Percentiles rank a stretch among this genome's conserved stretches.
Evolutionary conservation across 2,329 filamentous ascomycete genomes (phyloP).

Genomic region (Calonectria pseudoreteaudii): DNA sequence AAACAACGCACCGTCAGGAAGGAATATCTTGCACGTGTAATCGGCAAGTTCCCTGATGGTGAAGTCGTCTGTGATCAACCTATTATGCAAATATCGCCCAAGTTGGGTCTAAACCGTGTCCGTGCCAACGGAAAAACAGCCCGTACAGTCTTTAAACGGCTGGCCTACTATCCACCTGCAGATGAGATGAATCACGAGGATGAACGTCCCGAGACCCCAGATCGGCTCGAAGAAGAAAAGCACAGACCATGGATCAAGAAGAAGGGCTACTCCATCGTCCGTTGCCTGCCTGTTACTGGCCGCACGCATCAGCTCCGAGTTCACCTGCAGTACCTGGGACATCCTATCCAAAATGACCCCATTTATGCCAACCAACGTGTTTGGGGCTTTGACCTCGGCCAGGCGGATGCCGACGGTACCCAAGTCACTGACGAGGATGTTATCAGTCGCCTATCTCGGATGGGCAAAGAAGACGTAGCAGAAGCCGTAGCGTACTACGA

Average conservation of each 20-base stretch:
- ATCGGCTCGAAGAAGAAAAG: constrained; percentile 35
- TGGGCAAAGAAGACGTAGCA: constrained; percentile 95
- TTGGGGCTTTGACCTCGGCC: constrained; percentile 85
- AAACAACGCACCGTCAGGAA: constrained; percentile 86
- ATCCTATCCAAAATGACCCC: constrained; percentile 96
- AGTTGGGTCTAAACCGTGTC: constrained; percentile 94
- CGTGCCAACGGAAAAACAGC: constrained; percentile 92
- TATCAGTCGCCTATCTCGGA: constrained; percentile 83
- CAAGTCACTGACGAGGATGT: constrained; percentile 88
- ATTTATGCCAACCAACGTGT: constrained; percentile 97
- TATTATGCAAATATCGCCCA: constrained; percentile 93
- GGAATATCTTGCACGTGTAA: constrained; percentile 93
- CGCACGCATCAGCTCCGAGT: constrained; percentile 96
- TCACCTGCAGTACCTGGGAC: constrained; percentile 92
- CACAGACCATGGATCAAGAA: constrained; percentile 61
- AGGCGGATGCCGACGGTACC: constrained; percentile 71
- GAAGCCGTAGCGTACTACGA: constrained; percentile 94
- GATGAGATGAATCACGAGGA: constrained; percentile 30
- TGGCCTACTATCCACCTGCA: constrained; percentile 87
- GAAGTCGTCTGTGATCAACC: constrained; percentile 94
- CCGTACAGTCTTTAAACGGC: constrained; percentile 87
- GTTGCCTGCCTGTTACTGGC: constrained; percentile 92
- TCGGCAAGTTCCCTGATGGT: constrained; percentile 90
- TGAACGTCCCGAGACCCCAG: constrained; percentile 41
- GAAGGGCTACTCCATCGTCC: constrained; percentile 92